phyloP scores from a whole-genome alignment of 2,329 filamentous ascomycete genomes.

The Cladosporium sphaerospermum region DNA sequence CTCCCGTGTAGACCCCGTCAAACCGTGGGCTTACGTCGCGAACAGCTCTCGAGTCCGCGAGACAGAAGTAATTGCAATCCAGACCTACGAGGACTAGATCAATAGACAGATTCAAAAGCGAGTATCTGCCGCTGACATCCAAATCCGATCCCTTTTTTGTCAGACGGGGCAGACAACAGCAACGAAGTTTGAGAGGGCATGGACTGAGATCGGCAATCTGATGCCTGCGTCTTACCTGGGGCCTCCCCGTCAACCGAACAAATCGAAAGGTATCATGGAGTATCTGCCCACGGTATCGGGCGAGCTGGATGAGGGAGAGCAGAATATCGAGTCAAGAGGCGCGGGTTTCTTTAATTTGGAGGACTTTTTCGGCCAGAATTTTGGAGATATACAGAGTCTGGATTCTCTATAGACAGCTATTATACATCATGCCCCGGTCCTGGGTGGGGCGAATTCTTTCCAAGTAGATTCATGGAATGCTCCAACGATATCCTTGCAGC shows the following conservation, averaged over 20 bases:
- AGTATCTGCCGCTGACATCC: slow-evolving; percentile 44
- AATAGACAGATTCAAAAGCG: slow-evolving; percentile 46
- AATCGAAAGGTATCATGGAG: slow-evolving; percentile 12
- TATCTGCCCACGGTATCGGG: slow-evolving; percentile 12
- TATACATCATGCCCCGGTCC: no score
- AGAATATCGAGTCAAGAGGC: neutral
- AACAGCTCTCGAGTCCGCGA: slow-evolving; percentile 39
- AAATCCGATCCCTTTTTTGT: slow-evolving; percentile 46
- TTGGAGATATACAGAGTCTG: slow-evolving; percentile 20
- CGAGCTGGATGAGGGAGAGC: neutral
- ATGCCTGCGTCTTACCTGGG: slow-evolving; percentile 35
- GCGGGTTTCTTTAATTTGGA: slow-evolving; percentile 22
- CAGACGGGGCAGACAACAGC: slow-evolving; percentile 46
- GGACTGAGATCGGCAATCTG: slow-evolving; percentile 46
- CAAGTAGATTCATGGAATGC: no score
- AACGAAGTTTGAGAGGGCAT: slow-evolving; percentile 49
- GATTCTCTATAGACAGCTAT: slow-evolving; percentile 8
- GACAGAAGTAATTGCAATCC: slow-evolving; percentile 29
- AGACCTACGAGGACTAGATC: slow-evolving; percentile 39
- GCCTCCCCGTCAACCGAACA: neutral
- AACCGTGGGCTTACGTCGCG: slow-evolving; percentile 34
- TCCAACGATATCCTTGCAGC: no score
- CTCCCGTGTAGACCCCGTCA: slow-evolving; percentile 26
- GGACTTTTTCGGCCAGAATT: slow-evolving; percentile 27
- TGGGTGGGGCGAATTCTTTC: no score